Percentiles rank a stretch among this genome's conserved stretches.
phyloP scores from a whole-genome alignment of 768 basidiomycete genomes.

The Mycena rebaudengoi region DNA sequence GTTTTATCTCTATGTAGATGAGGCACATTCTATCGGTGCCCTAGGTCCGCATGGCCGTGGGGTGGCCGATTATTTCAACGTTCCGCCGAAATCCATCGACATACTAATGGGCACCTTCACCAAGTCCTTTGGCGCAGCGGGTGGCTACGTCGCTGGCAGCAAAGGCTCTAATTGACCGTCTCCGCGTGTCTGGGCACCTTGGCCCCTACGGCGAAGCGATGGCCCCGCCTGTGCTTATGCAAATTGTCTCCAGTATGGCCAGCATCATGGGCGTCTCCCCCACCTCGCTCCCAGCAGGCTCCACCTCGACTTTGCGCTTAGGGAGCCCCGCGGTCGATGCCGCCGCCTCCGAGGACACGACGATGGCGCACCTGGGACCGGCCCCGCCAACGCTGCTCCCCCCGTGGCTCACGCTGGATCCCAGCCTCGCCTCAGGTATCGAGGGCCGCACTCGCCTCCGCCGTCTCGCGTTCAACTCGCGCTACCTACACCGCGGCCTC shows the following conservation, averaged over 20 bases:
- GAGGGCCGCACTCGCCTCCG: constrained; percentile 87
- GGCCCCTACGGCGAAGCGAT: constrained; percentile 91
- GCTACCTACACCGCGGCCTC: constrained; percentile 89
- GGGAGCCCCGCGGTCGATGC: constrained; percentile 31
- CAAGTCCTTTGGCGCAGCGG: constrained; percentile 92
- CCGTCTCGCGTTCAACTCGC: constrained; percentile 93
- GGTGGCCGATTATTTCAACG: constrained; percentile 91
- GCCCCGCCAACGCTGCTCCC: constrained; percentile 74
- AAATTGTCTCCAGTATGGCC: constrained; percentile 91
- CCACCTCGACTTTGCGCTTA: constrained; percentile 44
- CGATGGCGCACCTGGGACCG: constrained; percentile 69
- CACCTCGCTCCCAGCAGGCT: constrained; percentile 42
- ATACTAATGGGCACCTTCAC: constrained; percentile 99
- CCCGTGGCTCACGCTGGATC: constrained; percentile 80
- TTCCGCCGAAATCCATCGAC: constrained; percentile 84
- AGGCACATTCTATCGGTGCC: constrained; percentile 97
- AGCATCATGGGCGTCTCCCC: constrained; percentile 91
- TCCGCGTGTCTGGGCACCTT: constrained; percentile 84
- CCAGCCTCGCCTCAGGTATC: constrained; percentile 76
- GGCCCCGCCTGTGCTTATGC: constrained; percentile 89
- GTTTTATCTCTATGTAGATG: constrained; percentile 97
- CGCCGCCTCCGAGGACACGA: constrained; percentile 40
- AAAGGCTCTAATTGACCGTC: constrained; percentile 81
- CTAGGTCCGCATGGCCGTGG: constrained; percentile 95
- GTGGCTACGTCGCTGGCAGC: constrained; percentile 92